Evolutionary conservation across 306 rosid species (phyloP).

Genomic region (Crotalaria pallida): DNA sequence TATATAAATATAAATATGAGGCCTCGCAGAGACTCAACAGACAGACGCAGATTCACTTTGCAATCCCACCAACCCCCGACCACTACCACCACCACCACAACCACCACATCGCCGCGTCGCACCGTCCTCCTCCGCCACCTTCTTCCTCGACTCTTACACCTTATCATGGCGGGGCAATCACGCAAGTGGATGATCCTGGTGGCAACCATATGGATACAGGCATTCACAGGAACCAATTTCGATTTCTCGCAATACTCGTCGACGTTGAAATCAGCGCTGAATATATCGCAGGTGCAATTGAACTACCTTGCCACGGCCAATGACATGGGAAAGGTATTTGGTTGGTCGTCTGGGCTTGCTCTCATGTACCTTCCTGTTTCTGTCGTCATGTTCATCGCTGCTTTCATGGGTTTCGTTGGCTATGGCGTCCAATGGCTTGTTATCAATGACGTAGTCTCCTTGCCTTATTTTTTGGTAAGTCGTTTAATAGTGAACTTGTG

Average conservation of each 20-base stretch:
- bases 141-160: neutral
- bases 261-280: slow-evolving; percentile 54
- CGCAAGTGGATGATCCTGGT: slow-evolving; percentile 85
- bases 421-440: slow-evolving; percentile 87
- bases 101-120: neutral
- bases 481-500: too few relatives aligned
- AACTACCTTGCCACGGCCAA: slow-evolving; percentile 79
- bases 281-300: slow-evolving; percentile 71
- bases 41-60: neutral
- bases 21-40: neutral
- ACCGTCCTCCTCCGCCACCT: neutral
- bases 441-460: slow-evolving; percentile 33
- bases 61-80: neutral
- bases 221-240: slow-evolving; percentile 88
- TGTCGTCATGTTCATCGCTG: slow-evolving; percentile 64
- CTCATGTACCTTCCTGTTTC: slow-evolving; percentile 55
- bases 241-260: slow-evolving; percentile 91
- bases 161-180: slow-evolving; percentile 64
- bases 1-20: neutral
- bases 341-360: slow-evolving; percentile 88
- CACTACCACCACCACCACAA: neutral
- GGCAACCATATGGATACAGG: slow-evolving; percentile 87
- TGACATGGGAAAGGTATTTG: slow-evolving; percentile 80
- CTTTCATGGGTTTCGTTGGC: slow-evolving; percentile 68
- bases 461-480: slow-evolving; percentile 82